Conservation (phyloP, 108 stramenopile species). For the Aurantiochytrium sp. region DNA sequence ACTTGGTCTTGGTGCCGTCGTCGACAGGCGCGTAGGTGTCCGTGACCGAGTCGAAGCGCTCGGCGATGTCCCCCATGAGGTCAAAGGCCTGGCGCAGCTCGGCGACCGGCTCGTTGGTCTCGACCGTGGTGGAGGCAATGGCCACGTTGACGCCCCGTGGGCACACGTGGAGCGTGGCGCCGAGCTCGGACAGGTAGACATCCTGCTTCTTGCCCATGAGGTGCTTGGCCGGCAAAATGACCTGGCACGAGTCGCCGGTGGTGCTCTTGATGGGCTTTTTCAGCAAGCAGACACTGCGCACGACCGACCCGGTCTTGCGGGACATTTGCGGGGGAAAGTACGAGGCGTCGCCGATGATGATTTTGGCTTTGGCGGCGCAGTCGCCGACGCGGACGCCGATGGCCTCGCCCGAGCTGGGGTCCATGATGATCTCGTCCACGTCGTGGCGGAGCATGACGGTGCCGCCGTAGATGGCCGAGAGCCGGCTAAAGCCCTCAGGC, state of each 20-base stretch:
- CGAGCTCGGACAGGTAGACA: constrained; percentile 89
- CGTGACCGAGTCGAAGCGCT: constrained; percentile 83
- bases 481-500: constrained; percentile 96
- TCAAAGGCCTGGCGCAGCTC: constrained; percentile 87
- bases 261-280: constrained; percentile 85
- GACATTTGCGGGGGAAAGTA: constrained; percentile 78
- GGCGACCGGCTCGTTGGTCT: constrained; percentile 80
- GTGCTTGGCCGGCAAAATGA: constrained; percentile 96
- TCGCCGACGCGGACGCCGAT: constrained; percentile 81
- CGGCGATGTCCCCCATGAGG: constrained; percentile 82
- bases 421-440: constrained; percentile 88
- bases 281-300: constrained; percentile 94
- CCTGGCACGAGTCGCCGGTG: constrained; percentile 77
- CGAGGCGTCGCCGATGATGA: constrained; percentile 94
- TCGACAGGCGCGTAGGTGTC: constrained; percentile 79
- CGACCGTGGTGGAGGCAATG: constrained; percentile 90
- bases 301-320: constrained; percentile 76
- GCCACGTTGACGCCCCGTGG: constrained; percentile 86
- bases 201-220: constrained; percentile 81
- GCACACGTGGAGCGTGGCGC: constrained; percentile 67
- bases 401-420: constrained; percentile 71
- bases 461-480: constrained; percentile 96
- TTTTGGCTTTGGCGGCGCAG: constrained; percentile 82
- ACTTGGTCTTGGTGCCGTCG: constrained; percentile 81
- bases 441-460: constrained; percentile 98